A percentile compares a stretch with the other conserved stretches of the same genome.
Evolutionary conservation across 441 rosid genomes (phyloP).

Genomic region (Populus hybrid): DNA sequence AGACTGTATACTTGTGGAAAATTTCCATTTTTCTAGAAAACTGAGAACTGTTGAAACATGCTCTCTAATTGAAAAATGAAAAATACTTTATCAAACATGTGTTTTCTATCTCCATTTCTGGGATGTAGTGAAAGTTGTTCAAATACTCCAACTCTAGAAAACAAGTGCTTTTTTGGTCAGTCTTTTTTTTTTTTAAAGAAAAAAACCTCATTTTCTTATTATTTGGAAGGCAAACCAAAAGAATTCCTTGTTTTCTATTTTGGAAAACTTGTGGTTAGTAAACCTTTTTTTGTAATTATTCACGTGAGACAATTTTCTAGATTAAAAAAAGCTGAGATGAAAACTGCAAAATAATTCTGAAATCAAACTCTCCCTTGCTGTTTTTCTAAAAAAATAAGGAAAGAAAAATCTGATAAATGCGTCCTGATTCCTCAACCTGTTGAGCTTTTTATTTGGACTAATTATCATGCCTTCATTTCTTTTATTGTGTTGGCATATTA

Average conservation of each 20-base stretch:
- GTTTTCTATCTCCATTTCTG: neutral
- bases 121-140: neutral
- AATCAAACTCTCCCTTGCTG: neutral
- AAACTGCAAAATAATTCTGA: neutral
- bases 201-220: neutral
- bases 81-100: neutral
- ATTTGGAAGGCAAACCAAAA: neutral
- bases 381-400: neutral
- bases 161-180: neutral
- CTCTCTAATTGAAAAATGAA: neutral
- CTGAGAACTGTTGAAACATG: neutral
- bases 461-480: neutral
- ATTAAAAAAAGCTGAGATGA: neutral
- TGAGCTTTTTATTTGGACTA: neutral
- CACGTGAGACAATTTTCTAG: neutral
- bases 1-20: neutral
- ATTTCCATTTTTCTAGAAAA: neutral
- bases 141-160: neutral
- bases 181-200: neutral
- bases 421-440: neutral
- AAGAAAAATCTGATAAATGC: neutral
- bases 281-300: too few species aligned
- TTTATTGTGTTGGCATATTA: neutral
- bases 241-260: neutral
- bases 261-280: neutral